These are phyloP conservation scores for Globisporangium yorkense DNA, from an alignment of 352 stramenopile species.

Conservation along the genomic window DNA sequence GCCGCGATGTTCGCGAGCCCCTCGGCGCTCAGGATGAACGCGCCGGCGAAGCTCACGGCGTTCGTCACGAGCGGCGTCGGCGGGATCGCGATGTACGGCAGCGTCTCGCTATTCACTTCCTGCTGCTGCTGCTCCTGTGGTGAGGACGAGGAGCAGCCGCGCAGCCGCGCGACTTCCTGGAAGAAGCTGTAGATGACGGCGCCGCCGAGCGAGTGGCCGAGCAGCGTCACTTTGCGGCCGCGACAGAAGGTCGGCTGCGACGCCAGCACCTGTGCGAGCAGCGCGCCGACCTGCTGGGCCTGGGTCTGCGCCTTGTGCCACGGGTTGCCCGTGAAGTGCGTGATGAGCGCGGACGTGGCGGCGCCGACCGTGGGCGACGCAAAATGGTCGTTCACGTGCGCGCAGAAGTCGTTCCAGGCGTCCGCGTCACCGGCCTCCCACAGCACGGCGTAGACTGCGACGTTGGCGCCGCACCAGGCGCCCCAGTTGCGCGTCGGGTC, in stretches of 20 bases:
- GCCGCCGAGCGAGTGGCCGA: slow-evolving; percentile 77
- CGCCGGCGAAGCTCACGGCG: slow-evolving; percentile 66
- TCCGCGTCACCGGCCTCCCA: slow-evolving; percentile 73
- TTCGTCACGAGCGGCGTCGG: slow-evolving; percentile 29
- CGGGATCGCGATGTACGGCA: neutral
- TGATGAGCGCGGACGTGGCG: slow-evolving; percentile 47
- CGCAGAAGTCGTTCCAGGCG: slow-evolving; percentile 77
- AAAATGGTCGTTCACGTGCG: slow-evolving; percentile 65
- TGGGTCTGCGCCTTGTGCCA: slow-evolving; percentile 84
- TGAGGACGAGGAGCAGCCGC: slow-evolving; percentile 7
- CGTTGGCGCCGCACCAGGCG: slow-evolving; percentile 31
- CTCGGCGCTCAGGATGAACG: slow-evolving; percentile 41
- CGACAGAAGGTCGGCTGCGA: slow-evolving; percentile 40
- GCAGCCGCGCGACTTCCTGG: slow-evolving; percentile 55
- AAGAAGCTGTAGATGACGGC: slow-evolving; percentile 70
- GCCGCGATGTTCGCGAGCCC: slow-evolving; percentile 29
- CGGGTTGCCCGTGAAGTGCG: slow-evolving; percentile 76
- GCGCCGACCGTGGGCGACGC: slow-evolving; percentile 20
- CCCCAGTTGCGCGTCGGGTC: slow-evolving; percentile 64
- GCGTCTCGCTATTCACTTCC: neutral
- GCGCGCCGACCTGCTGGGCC: slow-evolving; percentile 63
- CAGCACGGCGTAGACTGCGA: slow-evolving; percentile 61
- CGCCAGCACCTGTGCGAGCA: slow-evolving; percentile 65
- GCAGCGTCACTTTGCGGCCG: slow-evolving; percentile 51
- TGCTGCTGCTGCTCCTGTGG: neutral